A percentile compares a stretch with the other conserved stretches of the same genome.
phyloP scores from a whole-genome alignment of 176 grass and related monocot species.

The Dendrocalamus sinicus region DNA sequence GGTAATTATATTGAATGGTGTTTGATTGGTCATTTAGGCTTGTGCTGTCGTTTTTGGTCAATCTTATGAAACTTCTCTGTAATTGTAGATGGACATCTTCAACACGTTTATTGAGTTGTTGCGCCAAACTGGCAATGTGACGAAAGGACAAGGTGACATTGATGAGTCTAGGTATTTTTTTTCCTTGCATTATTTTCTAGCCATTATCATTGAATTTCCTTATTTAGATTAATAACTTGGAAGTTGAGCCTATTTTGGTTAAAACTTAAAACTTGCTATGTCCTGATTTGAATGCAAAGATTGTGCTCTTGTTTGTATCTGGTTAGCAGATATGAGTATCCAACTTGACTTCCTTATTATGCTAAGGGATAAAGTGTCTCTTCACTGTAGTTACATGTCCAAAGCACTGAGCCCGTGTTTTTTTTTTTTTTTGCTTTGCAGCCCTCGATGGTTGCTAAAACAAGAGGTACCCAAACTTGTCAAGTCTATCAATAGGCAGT shows the following conservation, averaged over 20 bases:
- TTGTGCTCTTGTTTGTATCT: background rate
- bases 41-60: conserved; percentile 16
- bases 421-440: conserved; percentile 46
- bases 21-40: conserved; percentile 10
- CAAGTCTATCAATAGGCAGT: conserved; percentile 88
- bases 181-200: background rate
- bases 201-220: background rate
- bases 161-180: conserved; percentile 73
- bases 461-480: conserved; percentile 98
- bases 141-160: conserved; percentile 91
- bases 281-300: background rate
- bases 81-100: conserved; percentile 94
- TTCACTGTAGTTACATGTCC: conserved; percentile 13
- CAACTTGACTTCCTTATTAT: background rate
- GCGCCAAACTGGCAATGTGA: conserved; percentile 92
- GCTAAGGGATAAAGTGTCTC: background rate
- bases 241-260: conserved; percentile 3
- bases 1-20: conserved; percentile 49
- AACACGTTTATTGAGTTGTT: conserved; percentile 97
- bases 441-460: conserved; percentile 92
- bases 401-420: background rate
- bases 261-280: background rate
- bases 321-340: background rate
- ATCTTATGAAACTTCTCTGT: conserved; percentile 50
- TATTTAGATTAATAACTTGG: background rate